These are phyloP conservation scores for Saccharum spontaneum DNA, from an alignment of 176 grass and related monocot genomes.

Conservation along the genomic window DNA sequence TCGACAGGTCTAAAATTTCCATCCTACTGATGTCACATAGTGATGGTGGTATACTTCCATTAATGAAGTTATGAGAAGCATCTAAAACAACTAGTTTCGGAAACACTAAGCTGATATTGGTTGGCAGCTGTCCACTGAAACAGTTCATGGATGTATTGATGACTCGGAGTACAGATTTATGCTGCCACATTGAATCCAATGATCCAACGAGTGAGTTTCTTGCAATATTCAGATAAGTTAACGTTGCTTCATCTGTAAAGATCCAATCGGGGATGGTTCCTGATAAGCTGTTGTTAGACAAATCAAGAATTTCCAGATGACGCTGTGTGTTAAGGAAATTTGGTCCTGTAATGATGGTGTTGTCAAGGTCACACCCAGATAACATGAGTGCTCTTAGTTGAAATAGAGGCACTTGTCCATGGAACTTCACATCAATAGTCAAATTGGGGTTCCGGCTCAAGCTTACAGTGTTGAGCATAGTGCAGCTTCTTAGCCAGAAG, in stretches of 20 bases:
- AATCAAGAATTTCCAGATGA: background rate
- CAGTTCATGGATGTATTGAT: background rate
- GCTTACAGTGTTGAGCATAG: background rate
- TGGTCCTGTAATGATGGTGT: background rate
- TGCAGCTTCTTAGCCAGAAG: background rate
- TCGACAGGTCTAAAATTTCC: background rate
- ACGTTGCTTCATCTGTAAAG: background rate
- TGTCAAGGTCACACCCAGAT: background rate
- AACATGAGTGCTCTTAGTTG: background rate
- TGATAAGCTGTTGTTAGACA: background rate
- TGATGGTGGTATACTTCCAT: background rate
- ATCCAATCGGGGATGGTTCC: background rate
- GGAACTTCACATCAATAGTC: background rate
- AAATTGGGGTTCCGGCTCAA: background rate
- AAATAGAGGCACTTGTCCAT: background rate
- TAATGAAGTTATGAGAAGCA: background rate
- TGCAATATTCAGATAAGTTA: background rate
- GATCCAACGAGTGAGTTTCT: background rate
- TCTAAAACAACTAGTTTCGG: background rate
- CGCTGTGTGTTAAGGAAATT: background rate
- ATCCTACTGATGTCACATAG: background rate
- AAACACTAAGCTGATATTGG: background rate
- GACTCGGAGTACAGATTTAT: background rate
- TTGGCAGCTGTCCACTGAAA: background rate
- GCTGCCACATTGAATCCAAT: background rate